Conservation (phyloP, 2,329 filamentous ascomycete species). For the Ophiostoma sp. region DNA sequence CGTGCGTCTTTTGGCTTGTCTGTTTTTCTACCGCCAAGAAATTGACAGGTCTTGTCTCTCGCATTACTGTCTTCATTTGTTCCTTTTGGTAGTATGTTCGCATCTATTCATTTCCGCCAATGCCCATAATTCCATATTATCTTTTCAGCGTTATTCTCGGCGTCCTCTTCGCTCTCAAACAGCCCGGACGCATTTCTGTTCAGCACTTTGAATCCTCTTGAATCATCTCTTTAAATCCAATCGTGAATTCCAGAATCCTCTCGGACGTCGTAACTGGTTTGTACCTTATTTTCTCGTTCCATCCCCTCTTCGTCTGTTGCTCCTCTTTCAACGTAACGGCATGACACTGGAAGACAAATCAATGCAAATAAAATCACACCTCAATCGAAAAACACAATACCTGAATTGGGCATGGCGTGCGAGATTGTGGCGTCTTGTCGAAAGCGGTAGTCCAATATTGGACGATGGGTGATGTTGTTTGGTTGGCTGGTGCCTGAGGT, state of each 20-base stretch:
- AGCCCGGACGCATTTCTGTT: not conserved
- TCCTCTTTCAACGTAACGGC: not conserved
- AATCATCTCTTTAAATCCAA: not conserved
- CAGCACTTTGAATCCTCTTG: not conserved
- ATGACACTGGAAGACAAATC: not conserved
- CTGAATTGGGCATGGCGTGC: conserved; percentile 16
- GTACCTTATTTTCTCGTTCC: not conserved
- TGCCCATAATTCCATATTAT: not conserved
- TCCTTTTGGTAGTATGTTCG: not conserved
- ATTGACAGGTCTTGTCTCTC: not conserved
- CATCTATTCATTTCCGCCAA: not conserved
- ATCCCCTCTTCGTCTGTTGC: not conserved
- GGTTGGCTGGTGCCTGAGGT: not conserved
- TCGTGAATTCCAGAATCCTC: not conserved
- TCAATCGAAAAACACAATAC: not conserved
- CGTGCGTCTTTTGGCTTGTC: not conserved
- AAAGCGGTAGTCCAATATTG: not conserved
- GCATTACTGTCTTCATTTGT: not conserved
- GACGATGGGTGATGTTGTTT: not conserved
- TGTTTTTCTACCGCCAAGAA: not conserved
- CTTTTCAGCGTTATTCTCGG: too few species aligned
- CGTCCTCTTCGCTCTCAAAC: not conserved
- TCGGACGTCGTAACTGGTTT: not conserved
- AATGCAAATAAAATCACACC: too few species aligned
- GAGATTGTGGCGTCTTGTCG: not conserved